These are phyloP conservation scores for Mycosarcoma maydis DNA, from an alignment of 1,284 basidiomycete species.

Conservation along the genomic window DNA sequence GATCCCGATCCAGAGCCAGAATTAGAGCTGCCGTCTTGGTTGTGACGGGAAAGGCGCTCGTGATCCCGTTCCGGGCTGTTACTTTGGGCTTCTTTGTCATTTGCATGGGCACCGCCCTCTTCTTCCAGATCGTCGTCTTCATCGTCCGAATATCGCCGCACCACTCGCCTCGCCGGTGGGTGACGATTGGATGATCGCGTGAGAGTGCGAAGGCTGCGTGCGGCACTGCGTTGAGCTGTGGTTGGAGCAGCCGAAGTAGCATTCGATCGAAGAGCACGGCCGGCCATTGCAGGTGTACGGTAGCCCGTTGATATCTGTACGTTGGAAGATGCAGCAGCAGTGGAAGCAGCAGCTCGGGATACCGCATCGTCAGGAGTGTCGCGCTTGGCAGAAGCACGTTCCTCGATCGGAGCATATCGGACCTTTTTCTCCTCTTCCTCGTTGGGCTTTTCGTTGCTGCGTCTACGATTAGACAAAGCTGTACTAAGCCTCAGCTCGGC, in stretches of 20 bases:
- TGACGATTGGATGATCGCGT: constrained; percentile 44
- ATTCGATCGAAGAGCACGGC: constrained; percentile 30
- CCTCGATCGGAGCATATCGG: constrained; percentile 33
- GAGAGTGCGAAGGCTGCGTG: constrained; percentile 41
- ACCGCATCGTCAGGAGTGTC: constrained; percentile 27
- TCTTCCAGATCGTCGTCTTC: constrained; percentile 53
- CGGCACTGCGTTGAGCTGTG: constrained; percentile 40
- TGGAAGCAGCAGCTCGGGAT: neutral
- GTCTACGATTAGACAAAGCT: constrained; percentile 15
- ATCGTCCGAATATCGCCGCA: constrained; percentile 56
- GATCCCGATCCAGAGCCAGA: constrained; percentile 29
- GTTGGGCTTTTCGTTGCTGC: constrained; percentile 26
- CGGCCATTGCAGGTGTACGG: constrained; percentile 47
- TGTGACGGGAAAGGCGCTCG: constrained; percentile 7
- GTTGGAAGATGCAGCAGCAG: constrained; percentile 13
- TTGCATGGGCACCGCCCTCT: constrained; percentile 7
- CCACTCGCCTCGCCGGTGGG: constrained; percentile 52
- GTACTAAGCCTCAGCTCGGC: constrained; percentile 8
- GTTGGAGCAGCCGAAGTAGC: constrained; percentile 19
- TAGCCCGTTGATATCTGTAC: constrained; percentile 25
- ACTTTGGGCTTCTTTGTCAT: constrained; percentile 20
- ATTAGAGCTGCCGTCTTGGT: constrained; percentile 31
- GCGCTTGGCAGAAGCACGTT: constrained; percentile 30
- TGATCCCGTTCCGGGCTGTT: constrained; percentile 19
- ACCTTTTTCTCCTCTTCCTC: constrained; percentile 39